Percentiles rank a stretch among this genome's conserved stretches.
Evolutionary conservation across 495 filamentous ascomycete species (phyloP).

Genomic region (Lasiosphaeria hispida): DNA sequence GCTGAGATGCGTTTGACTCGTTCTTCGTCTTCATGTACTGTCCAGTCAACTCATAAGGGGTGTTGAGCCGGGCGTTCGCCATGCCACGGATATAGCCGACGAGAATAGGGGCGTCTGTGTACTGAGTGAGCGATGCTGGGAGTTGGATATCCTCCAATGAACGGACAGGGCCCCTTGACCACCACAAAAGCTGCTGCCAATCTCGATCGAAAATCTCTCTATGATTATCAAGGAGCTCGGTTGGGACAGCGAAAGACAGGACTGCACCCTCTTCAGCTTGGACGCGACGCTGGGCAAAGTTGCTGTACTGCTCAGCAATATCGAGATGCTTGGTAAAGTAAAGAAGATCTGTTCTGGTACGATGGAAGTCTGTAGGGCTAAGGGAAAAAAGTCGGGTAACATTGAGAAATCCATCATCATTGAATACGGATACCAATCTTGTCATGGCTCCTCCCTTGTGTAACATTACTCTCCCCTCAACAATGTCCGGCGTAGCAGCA

Average conservation of each 20-base stretch:
- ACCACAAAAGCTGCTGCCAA: slow-evolving; percentile 5
- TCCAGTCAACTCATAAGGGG: too few relatives aligned
- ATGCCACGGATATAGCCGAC: too few relatives aligned
- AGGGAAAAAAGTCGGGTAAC: neutral
- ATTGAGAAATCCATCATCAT: neutral
- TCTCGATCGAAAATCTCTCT: neutral
- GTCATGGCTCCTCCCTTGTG: slow-evolving; percentile 2
- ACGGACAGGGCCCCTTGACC: neutral
- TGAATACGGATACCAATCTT: neutral
- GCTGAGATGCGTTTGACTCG: too few relatives aligned
- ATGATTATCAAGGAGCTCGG: neutral
- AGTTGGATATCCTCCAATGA: neutral
- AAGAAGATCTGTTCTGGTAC: neutral
- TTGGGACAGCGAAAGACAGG: neutral
- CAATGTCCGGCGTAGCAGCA: neutral
- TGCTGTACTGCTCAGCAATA: neutral
- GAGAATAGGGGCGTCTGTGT: neutral
- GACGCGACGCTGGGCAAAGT: neutral
- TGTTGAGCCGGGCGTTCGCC: too few relatives aligned
- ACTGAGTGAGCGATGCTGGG: neutral
- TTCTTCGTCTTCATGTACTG: too few relatives aligned
- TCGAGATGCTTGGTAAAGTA: neutral
- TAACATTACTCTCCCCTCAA: neutral
- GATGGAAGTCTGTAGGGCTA: neutral
- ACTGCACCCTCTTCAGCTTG: neutral